Evolutionary conservation across 306 rosid species (phyloP), one percentile per base, ranked within the genome.

Genomic region (Dalbergia cultrata): DNA sequence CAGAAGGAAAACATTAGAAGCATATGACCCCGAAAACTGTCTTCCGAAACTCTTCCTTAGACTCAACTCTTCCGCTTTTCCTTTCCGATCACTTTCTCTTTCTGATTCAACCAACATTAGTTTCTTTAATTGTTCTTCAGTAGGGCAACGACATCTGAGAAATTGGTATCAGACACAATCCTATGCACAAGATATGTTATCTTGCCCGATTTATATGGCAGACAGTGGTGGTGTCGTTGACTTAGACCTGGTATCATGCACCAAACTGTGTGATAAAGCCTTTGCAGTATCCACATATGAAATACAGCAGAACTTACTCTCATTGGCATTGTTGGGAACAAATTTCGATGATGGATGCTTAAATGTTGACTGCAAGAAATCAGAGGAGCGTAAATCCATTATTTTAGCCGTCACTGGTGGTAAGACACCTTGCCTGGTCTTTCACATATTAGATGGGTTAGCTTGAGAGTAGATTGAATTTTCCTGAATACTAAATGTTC

Each of bases 71-170:
- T 47, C 53, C 65, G 3, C 4, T 35, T 16, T 11, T 11, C 67
- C 83, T 52, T 71, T 80, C 1, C 2, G 53, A 47, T 14, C 37
- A 13, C 4, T 0, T 6, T 0, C 9, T 7, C 0, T 0, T 1
- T 11, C 0, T 4, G 50, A 13, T 5, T 1, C 33, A 0, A 0
- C n/a, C 21, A 68, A 31, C 33, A 0, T 49, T 14, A 67, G 52
- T 49, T 60, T 75, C 59, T 76, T 82, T 7, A 0, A 82, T 75
- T 82, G 85, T 26, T 60, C 85, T 75, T 69, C 81, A 9, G 13
- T 21, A 14, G 8, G 57, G 53, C 34, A 67, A 67, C 54, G 7
- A 26, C 43, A 74, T 0, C 53, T 72, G 13, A 37, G 31, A 70
- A 70, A 9, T 6, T 0, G 0, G 2, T 0, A 8, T 5, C 63